Percentiles rank a stretch among this genome's conserved stretches.
Conservation (phyloP, 2,329 filamentous ascomycete genomes). For the Diplodia mutila region DNA sequence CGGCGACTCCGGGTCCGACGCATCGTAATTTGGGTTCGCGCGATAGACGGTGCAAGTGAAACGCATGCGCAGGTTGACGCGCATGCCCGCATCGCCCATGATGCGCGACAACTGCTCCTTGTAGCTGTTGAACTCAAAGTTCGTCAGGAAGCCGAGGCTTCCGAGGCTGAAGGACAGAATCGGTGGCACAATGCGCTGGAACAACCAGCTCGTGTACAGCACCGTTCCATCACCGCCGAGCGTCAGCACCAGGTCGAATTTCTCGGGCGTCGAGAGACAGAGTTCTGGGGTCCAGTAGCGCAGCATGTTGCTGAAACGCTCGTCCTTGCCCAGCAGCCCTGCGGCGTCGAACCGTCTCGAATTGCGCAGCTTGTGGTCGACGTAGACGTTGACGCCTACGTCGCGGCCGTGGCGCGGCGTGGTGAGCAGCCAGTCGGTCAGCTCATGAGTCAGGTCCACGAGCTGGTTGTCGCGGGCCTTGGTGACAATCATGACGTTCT, state of each 20-base stretch:
- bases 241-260: constrained; percentile 91
- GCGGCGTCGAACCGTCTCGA: constrained; percentile 85
- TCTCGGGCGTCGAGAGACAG: constrained; percentile 91
- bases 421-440: constrained; percentile 83
- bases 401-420: constrained; percentile 87
- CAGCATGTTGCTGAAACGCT: constrained; percentile 79
- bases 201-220: constrained; percentile 88
- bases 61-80: constrained; percentile 96
- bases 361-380: constrained; percentile 90
- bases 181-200: constrained; percentile 84
- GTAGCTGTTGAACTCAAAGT: constrained; percentile 85
- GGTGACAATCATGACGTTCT: constrained; percentile 97
- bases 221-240: constrained; percentile 87
- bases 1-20: constrained; percentile 44
- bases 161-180: constrained; percentile 84
- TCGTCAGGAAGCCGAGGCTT: constrained; percentile 85
- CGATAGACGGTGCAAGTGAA: constrained; percentile 98
- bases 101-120: constrained; percentile 83
- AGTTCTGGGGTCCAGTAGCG: constrained; percentile 96
- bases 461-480: constrained; percentile 95
- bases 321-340: constrained; percentile 72
- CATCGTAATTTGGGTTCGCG: constrained; percentile 47
- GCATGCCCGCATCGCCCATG: constrained; percentile 95
- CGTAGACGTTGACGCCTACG: constrained; percentile 90
- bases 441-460: constrained; percentile 83